Base-by-base conservation (phyloP, 371 early-diverging fungal species). In the Haplosporangium sp. region DNA sequence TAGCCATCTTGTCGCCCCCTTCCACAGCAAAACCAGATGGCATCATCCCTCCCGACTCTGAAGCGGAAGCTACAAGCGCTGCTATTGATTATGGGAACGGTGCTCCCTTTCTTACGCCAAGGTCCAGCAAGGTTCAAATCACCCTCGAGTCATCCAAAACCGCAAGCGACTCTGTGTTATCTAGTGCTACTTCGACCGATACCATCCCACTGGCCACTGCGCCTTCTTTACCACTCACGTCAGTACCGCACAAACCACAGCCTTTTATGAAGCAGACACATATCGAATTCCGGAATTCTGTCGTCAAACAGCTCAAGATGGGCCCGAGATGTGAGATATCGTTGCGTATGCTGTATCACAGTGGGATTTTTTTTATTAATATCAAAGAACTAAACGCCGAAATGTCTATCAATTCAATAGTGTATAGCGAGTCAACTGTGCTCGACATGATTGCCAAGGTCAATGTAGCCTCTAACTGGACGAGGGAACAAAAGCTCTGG, bases 381-480 rank as follows among this genome's bases (percentile, higher is more conserved):
- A 7, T 37, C 6, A 11, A 43, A 43, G 29, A 38, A 45, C 21
- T 45, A 1, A 1, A 36, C 11, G 55, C 47, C 10, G 21, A 18
- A 38, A 14, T 52, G 20, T 20, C 14, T 5, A 20, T 29, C 11
- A 53, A 18, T n/a, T 46, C 46, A 21, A 13, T 62, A 79, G 80
- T 40, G 10, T 79, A 79, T 50, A 55, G 68, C 40, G 66, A 69
- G 36, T 20, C 6, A 21, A 21, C 53, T 2, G 48, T 79, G 6
- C 16, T 72, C 23, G 64, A 69, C 0, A 60, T 72, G 62, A 51
- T 79, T 18, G 38, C 48, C 52, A 53, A 53, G n/a, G 23, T 79
- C 2, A 57, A 79, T 10, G 48, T 11, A 14, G 69, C 75, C 3
- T 14, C 66, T 14, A 65, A 69, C 53, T 79, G 80, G 80, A 65